Conservation (phyloP, 2,329 filamentous ascomycete species). For the Phoma sp. region DNA sequence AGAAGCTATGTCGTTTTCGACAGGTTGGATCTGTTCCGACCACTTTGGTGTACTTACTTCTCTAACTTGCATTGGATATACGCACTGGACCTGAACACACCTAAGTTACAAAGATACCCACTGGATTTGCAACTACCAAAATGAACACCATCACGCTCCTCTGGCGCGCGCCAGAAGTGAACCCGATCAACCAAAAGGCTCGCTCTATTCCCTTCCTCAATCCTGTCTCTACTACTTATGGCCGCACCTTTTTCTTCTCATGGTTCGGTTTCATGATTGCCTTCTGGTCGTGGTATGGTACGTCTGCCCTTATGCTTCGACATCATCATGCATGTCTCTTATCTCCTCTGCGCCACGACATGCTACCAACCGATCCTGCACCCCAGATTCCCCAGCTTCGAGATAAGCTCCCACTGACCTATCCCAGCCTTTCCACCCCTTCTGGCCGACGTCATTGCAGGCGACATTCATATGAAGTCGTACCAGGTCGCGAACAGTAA, state of each 20-base stretch:
- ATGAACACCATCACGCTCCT: constrained; percentile 30
- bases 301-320: not conserved
- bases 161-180: constrained; percentile 67
- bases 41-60: not conserved
- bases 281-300: constrained; percentile 74
- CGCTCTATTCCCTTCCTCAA: constrained; percentile 78
- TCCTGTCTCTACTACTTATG: constrained; percentile 73
- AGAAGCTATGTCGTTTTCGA: not conserved
- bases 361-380: not conserved
- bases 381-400: not conserved
- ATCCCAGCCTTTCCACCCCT: constrained; percentile 38
- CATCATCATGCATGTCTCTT: constrained; percentile 11
- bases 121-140: not conserved
- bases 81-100: too few species aligned
- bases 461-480: constrained; percentile 73
- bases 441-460: constrained; percentile 66
- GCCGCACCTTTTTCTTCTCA: constrained; percentile 85
- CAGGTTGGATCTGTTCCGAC: not conserved
- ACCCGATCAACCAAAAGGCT: constrained; percentile 82
- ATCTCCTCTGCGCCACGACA: constrained; percentile 7
- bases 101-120: not conserved
- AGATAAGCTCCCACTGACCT: constrained; percentile 9
- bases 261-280: constrained; percentile 85
- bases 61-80: not conserved
- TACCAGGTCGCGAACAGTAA: constrained; percentile 83